These are phyloP conservation scores for Lepidium aucheri DNA, from an alignment of 345 rosid species.

Conservation along the genomic window DNA sequence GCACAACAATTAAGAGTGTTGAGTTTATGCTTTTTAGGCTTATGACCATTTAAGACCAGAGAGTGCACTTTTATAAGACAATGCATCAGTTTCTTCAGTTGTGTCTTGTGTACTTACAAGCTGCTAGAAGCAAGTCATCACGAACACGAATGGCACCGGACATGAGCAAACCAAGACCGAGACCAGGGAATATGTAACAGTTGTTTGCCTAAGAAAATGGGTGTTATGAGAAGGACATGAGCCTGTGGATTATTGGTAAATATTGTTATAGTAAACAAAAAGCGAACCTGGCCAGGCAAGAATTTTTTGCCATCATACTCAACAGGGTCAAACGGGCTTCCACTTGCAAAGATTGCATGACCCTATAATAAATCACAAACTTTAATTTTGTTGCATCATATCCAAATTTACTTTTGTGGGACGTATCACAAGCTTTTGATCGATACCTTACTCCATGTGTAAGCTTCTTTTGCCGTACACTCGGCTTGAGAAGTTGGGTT, in stretches of 20 bases:
- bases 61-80: neutral
- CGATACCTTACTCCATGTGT: slow-evolving; percentile 74
- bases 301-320: slow-evolving; percentile 58
- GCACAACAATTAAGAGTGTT: neutral
- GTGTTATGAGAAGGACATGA: neutral
- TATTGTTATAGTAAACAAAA: neutral
- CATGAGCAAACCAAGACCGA: slow-evolving; percentile 89
- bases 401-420: neutral
- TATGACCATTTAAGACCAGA: neutral
- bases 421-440: slow-evolving; percentile 2
- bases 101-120: slow-evolving; percentile 53
- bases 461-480: slow-evolving; percentile 96
- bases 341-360: slow-evolving; percentile 88
- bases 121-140: slow-evolving; percentile 95
- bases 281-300: slow-evolving; percentile 76
- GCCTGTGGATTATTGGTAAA: neutral
- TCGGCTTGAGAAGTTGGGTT: slow-evolving; percentile 96
- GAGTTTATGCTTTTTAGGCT: neutral
- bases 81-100: neutral
- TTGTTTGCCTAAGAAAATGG: slow-evolving; percentile 63
- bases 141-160: slow-evolving; percentile 87
- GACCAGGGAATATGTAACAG: slow-evolving; percentile 90
- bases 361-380: slow-evolving; percentile 44
- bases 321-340: slow-evolving; percentile 90
- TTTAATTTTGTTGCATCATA: neutral